A percentile compares a stretch with the other conserved stretches of the same genome.
These are phyloP conservation scores for Bacidia rubella DNA, from an alignment of 495 filamentous ascomycete genomes.

Conservation along the genomic window DNA sequence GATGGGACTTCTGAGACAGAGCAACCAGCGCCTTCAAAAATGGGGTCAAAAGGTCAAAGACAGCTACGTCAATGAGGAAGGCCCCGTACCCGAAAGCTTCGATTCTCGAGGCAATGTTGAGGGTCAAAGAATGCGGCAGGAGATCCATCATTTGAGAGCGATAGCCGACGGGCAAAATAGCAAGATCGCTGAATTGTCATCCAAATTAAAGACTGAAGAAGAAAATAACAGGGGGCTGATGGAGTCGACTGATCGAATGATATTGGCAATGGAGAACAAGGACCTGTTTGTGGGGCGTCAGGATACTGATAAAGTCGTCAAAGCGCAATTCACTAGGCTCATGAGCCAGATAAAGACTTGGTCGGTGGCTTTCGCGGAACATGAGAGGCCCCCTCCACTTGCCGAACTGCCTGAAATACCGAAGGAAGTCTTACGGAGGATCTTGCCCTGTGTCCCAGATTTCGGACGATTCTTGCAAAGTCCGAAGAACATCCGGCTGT, in stretches of 20 bases:
- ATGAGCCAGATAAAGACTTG: slow-evolving; percentile 17
- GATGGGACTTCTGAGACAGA: too few relatives aligned
- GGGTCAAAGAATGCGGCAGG: not conserved
- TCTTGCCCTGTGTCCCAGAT: slow-evolving; percentile 10
- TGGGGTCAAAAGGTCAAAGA: too few relatives aligned
- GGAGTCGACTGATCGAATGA: slow-evolving; percentile 10
- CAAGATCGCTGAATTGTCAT: not conserved
- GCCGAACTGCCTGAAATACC: not conserved
- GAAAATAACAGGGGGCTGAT: slow-evolving; percentile 10
- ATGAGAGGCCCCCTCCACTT: not conserved
- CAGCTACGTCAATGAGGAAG: too few relatives aligned
- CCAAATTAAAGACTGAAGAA: not conserved
- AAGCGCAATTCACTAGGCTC: slow-evolving; percentile 7
- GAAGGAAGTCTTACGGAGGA: not conserved
- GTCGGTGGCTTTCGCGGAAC: slow-evolving; percentile 13
- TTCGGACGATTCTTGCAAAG: slow-evolving; percentile 9
- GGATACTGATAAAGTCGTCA: slow-evolving; percentile 10
- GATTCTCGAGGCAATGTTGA: too few relatives aligned
- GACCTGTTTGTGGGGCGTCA: slow-evolving; percentile 16
- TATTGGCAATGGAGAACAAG: slow-evolving; percentile 16
- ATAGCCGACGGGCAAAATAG: slow-evolving; percentile 2
- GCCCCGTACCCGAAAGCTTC: too few relatives aligned
- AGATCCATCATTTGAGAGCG: not conserved
- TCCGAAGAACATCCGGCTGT: slow-evolving; percentile 12
- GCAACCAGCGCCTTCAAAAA: too few relatives aligned